These are phyloP conservation scores for Candida wancherniae DNA, from an alignment of 805 yeast species.

Conservation along the genomic window DNA sequence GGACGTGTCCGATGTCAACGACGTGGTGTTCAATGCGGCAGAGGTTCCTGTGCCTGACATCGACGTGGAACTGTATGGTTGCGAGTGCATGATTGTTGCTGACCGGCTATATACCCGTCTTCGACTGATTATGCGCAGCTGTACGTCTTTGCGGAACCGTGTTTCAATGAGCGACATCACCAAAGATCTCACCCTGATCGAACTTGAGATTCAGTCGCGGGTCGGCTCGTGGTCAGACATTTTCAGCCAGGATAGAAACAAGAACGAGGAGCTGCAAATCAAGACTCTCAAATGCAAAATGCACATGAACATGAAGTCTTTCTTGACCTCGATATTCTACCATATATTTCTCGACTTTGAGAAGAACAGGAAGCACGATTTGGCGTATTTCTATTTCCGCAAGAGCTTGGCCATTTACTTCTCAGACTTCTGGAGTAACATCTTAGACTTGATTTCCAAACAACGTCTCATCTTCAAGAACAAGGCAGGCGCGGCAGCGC, in stretches of 20 bases:
- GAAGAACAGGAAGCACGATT: slow-evolving; percentile 17
- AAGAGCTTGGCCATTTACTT: slow-evolving; percentile 22
- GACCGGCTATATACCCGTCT: too few relatives aligned
- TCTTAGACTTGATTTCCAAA: slow-evolving; percentile 27
- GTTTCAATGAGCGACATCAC: too few relatives aligned
- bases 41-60: too few relatives aligned
- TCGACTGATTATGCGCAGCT: too few relatives aligned
- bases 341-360: slow-evolving; percentile 42
- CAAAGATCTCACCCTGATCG: too few relatives aligned
- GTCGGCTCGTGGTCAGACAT: too few relatives aligned
- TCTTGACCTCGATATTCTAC: slow-evolving; percentile 24
- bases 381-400: slow-evolving; percentile 32
- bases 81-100: too few relatives aligned
- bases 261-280: slow-evolving; percentile 1
- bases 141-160: too few relatives aligned
- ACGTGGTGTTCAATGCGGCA: too few relatives aligned
- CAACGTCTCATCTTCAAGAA: slow-evolving; percentile 36
- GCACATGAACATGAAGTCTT: slow-evolving; percentile 25
- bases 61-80: too few relatives aligned
- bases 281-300: slow-evolving; percentile 21
- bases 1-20: slow-evolving; percentile 26
- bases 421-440: slow-evolving; percentile 29
- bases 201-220: too few relatives aligned
- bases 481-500: slow-evolving; percentile 28
- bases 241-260: too few relatives aligned